Evolutionary conservation across 495 filamentous ascomycete species (phyloP), one percentile per base, ranked within the genome.

Genomic region (Xylaria curta): DNA sequence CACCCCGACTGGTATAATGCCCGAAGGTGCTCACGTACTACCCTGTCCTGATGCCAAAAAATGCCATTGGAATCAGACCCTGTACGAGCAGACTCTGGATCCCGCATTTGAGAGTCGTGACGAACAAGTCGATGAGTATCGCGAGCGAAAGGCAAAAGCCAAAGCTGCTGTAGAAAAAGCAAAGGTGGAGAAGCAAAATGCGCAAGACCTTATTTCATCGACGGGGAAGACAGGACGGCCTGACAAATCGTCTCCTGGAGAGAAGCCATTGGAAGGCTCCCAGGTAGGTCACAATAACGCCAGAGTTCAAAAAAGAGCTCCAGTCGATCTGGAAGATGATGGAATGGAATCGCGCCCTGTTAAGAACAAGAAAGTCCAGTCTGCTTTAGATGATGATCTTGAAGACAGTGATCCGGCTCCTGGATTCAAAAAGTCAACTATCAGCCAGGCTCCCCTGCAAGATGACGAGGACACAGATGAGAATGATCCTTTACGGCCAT

Each of bases 1-100:
- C 21, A 94, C 92, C 15, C 84, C 88, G 1, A 92, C 91, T 0
- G 97, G 95, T 4, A 93, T 99, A 73, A 97, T 97, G 94, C 95
- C 96, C 1, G 96, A 99, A 79, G 79, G 79, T 7, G 91, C 93
- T 68, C 76, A 78, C 6, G 80, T 91, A 0, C 74, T 95, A 31
- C 87, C 89, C 2, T 99, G 96, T 77, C 83, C 87, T n/a, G 85
- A 90, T 68, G 78, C 76, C 5, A 79, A 87, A 38, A 80, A 88
- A 24, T 99, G 96, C 77, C 81, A 88, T 12, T 98, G 92, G 89
- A 91, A 95, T 76, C 84, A 94, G 78, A 92, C 88, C 1, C 78
- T 81, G 36, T 97, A 90, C 78, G 81, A 85, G 44, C 80, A 86
- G 47, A 83, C 80, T 12, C 73, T 92, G 4, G 91, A 93, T 71